phyloP scores from a whole-genome alignment of 2,329 filamentous ascomycete genomes.

The Monilinia laxa region DNA sequence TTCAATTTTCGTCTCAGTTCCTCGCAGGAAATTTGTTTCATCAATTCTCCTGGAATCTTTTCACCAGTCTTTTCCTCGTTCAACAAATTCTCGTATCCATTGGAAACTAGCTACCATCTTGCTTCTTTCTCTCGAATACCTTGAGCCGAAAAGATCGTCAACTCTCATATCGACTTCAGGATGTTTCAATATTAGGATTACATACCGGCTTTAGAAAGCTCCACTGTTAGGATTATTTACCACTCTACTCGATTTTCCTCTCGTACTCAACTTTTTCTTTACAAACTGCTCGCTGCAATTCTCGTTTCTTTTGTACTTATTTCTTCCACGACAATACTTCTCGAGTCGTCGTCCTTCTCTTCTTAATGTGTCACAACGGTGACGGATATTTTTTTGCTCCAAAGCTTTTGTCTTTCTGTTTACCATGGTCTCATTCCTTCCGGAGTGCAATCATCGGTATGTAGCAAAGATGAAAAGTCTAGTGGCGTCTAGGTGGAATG shows the following conservation, averaged over 20 bases:
- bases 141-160: neutral
- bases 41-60: neutral
- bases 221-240: neutral
- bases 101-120: neutral
- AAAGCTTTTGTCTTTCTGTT: neutral
- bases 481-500: neutral
- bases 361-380: neutral
- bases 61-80: neutral
- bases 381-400: neutral
- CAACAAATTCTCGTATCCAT: neutral
- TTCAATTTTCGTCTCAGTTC: accelerated
- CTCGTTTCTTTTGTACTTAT: neutral
- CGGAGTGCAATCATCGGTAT: neutral
- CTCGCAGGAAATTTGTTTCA: neutral
- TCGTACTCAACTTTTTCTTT: neutral
- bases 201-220: neutral
- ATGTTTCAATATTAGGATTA: neutral
- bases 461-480: neutral
- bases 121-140: neutral
- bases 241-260: neutral
- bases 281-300: neutral
- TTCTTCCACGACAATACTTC: neutral
- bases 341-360: neutral
- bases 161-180: too few species aligned
- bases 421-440: neutral